These are phyloP conservation scores for Rhizopogon rudus DNA, from an alignment of 768 basidiomycete species.

Conservation along the genomic window DNA sequence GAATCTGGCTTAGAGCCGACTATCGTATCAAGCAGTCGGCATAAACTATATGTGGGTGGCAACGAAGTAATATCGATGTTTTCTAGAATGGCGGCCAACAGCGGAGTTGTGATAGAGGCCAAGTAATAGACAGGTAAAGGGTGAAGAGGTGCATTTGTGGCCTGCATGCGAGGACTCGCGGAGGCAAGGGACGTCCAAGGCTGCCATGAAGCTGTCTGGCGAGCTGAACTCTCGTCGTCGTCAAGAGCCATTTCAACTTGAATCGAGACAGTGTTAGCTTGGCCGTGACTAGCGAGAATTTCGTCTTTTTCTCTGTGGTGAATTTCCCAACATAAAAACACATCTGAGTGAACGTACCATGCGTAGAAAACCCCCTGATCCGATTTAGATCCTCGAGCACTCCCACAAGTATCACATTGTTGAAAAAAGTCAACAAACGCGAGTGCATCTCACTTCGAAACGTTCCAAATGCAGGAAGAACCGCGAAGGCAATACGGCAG, in stretches of 20 bases:
- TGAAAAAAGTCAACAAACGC: constrained; percentile 64
- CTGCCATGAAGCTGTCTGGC: constrained; percentile 15
- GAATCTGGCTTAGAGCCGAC: constrained; percentile 58
- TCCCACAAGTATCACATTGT: constrained; percentile 51
- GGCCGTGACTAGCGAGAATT: constrained; percentile 1
- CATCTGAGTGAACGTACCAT: neutral
- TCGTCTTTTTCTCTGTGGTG: neutral
- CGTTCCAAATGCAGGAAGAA: constrained; percentile 72
- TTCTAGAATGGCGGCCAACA: constrained; percentile 60
- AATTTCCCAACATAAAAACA: neutral
- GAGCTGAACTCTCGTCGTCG: constrained; percentile 2
- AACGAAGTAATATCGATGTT: constrained; percentile 37
- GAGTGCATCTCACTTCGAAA: constrained; percentile 60
- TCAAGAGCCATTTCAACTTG: constrained; percentile 49
- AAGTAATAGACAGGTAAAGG: constrained; percentile 50
- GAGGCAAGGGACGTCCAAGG: constrained; percentile 22
- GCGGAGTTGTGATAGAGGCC: constrained; percentile 55
- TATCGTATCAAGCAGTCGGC: constrained; percentile 50
- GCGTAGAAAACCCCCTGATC: constrained; percentile 24
- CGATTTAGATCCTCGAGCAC: constrained; percentile 44
- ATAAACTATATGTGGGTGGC: constrained; percentile 39
- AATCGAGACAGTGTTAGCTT: constrained; percentile 48
- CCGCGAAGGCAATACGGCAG: constrained; percentile 57
- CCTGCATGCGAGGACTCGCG: constrained; percentile 28
- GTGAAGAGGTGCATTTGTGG: constrained; percentile 57